A percentile compares a stretch with the other conserved stretches of the same genome.
These are phyloP conservation scores for Ophiostoma pallidulum DNA, from an alignment of 2,329 filamentous ascomycete genomes.

Conservation along the genomic window DNA sequence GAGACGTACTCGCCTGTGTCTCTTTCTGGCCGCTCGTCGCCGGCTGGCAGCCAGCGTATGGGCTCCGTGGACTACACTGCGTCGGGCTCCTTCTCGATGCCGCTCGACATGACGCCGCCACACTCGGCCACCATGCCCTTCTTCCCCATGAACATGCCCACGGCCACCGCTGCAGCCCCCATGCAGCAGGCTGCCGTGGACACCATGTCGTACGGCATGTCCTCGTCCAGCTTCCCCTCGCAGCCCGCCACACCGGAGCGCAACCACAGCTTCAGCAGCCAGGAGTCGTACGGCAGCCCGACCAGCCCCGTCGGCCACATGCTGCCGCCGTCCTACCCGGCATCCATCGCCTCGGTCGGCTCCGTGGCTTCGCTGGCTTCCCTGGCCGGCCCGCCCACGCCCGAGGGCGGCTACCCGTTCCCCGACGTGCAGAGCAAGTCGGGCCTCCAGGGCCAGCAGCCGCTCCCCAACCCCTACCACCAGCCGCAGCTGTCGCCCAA, in stretches of 20 bases:
- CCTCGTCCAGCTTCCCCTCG: constrained; percentile 6
- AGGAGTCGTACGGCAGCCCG: constrained; percentile 6
- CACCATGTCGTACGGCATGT: constrained; percentile 2
- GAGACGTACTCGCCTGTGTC: constrained; percentile 24
- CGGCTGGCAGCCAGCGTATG: constrained; percentile 25
- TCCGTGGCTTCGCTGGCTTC: constrained; percentile 43
- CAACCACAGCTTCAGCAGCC: constrained; percentile 15
- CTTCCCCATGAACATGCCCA: constrained; percentile 10
- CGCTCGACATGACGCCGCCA: constrained; percentile 29
- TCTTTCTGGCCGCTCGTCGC: constrained; percentile 34
- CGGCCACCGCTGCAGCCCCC: too few species aligned
- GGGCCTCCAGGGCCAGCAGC: constrained; percentile 2
- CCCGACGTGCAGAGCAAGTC: constrained; percentile 6
- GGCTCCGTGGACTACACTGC: constrained; percentile 26
- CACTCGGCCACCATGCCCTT: constrained; percentile 18
- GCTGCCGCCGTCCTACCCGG: constrained; percentile 72
- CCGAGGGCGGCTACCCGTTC: constrained; percentile 12
- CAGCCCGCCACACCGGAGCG: constrained; percentile 14
- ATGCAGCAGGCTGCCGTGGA: too few species aligned
- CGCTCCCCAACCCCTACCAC: constrained; percentile 8
- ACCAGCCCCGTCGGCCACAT: constrained; percentile 70
- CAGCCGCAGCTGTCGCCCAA: constrained; percentile 21
- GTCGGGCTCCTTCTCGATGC: constrained; percentile 20
- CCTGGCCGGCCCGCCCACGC: constrained; percentile 12
- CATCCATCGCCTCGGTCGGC: constrained; percentile 48